phyloP scores from a whole-genome alignment of 805 yeast species.

The Zygosaccharomyces gambellarensis region DNA sequence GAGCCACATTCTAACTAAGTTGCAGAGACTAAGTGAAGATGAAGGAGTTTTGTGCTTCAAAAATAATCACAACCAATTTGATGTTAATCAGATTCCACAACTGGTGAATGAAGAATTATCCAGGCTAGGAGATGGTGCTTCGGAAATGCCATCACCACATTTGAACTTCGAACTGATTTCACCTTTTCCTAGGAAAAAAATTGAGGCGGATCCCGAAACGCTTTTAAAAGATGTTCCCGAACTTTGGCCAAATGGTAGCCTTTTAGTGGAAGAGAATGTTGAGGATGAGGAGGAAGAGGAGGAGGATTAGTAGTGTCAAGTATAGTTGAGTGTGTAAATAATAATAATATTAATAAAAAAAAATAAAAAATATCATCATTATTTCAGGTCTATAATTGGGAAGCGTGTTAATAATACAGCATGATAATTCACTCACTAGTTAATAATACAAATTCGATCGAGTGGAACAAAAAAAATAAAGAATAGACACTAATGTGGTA shows the following conservation, averaged over 20 bases:
- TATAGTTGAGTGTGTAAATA: conserved; percentile 2
- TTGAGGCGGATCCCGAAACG: conserved; percentile 34
- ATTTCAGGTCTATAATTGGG: not conserved
- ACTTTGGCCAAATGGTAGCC: conserved; percentile 69
- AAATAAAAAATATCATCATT: not conserved
- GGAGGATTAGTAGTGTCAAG: not conserved
- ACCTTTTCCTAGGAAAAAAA: conserved; percentile 56
- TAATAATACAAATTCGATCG: conserved; percentile 1
- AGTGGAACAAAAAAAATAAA: not conserved
- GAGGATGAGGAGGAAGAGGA: conserved; percentile 21
- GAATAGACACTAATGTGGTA: not conserved
- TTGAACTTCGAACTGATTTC: conserved; percentile 55
- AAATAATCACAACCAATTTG: conserved; percentile 10
- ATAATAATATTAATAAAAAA: not conserved
- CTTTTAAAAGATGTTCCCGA: conserved; percentile 40
- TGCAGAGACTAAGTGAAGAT: conserved; percentile 16
- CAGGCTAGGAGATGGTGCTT: conserved; percentile 9
- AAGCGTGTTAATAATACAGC: not conserved
- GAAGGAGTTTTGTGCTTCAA: conserved; percentile 22
- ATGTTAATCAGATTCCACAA: conserved; percentile 7
- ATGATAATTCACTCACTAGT: not conserved
- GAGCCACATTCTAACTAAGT: conserved; percentile 44
- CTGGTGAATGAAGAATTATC: conserved; percentile 16
- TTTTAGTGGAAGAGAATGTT: conserved; percentile 46
- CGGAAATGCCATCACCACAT: not conserved